These are phyloP conservation scores for Persicaria tinctoria DNA, from an alignment of 148 eudicot species.

Conservation along the genomic window DNA sequence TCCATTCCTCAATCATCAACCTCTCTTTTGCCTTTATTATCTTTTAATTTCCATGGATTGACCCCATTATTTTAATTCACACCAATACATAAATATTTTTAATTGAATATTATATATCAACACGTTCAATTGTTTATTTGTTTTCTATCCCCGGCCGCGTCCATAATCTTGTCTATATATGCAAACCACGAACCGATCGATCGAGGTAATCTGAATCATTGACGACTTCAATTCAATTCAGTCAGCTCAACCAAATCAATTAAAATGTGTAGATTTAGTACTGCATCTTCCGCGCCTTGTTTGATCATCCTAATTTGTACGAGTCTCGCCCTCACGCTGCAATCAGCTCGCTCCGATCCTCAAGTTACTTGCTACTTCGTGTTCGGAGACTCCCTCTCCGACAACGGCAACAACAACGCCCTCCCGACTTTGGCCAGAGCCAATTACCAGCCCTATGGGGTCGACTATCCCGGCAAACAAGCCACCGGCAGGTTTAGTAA, in stretches of 20 bases:
- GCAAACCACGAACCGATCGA: no score
- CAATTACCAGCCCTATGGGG: constrained; percentile 36
- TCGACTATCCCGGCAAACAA: constrained; percentile 28
- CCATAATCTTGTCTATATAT: no score
- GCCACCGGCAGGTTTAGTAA: constrained; percentile 35
- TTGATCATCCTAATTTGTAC: neutral
- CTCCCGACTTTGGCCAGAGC: constrained; percentile 26
- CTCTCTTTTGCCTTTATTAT: no score
- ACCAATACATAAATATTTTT: no score
- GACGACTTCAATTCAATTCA: neutral
- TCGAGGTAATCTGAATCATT: neutral
- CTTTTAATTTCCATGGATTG: no score
- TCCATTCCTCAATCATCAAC: no score
- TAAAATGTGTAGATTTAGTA: neutral
- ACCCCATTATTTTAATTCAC: no score
- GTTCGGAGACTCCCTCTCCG: constrained; percentile 42
- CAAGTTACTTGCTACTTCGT: constrained; percentile 43
- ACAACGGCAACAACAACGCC: constrained; percentile 40
- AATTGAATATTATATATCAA: no score
- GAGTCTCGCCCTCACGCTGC: neutral
- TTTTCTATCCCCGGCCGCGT: no score
- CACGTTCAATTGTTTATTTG: no score
- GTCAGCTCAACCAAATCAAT: neutral
- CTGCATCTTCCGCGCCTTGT: neutral
- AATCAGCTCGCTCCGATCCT: constrained; percentile 14